Percentiles rank a stretch among this genome's conserved stretches.
Evolutionary conservation across 768 basidiomycete species (phyloP).

Genomic region (Sarcomyxa edulis): DNA sequence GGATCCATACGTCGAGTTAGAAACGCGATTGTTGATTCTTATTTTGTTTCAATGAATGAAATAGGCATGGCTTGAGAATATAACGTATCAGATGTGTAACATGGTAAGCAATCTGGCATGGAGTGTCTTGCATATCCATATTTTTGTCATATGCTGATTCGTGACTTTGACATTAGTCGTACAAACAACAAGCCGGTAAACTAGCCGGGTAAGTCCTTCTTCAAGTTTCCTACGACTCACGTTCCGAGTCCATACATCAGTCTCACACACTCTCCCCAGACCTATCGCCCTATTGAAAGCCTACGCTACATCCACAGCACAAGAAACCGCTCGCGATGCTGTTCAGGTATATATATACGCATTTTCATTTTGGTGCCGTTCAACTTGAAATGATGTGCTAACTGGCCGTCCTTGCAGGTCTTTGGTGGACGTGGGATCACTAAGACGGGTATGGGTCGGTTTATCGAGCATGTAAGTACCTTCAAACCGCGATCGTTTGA

Average conservation of each 20-base stretch:
- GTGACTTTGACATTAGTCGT: slow-evolving; percentile 32
- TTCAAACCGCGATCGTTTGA: not conserved
- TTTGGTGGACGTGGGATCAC: slow-evolving; percentile 89
- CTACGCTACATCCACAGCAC: slow-evolving; percentile 54
- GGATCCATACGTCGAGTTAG: slow-evolving; percentile 17
- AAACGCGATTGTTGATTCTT: slow-evolving; percentile 56
- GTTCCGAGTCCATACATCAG: not conserved
- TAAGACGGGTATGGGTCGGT: slow-evolving; percentile 72
- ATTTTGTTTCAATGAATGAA: too few relatives aligned
- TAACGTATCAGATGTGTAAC: slow-evolving; percentile 86
- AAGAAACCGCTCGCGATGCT: slow-evolving; percentile 58
- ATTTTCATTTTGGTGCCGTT: not conserved
- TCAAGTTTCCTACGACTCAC: not conserved
- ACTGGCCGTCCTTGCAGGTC: too few relatives aligned
- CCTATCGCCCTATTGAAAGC: slow-evolving; percentile 75
- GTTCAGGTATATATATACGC: slow-evolving; percentile 33
- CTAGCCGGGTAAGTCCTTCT: slow-evolving; percentile 55
- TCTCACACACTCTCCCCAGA: slow-evolving; percentile 18
- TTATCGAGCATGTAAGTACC: slow-evolving; percentile 62
- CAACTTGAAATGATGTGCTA: slow-evolving; percentile 34
- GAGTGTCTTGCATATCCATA: too few relatives aligned
- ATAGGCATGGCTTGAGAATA: slow-evolving; percentile 86
- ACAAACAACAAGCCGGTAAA: slow-evolving; percentile 70
- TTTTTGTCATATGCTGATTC: slow-evolving; percentile 11
- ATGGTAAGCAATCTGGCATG: slow-evolving; percentile 57